Percentiles rank a stretch among this genome's conserved stretches.
phyloP scores from a whole-genome alignment of 495 filamentous ascomycete genomes.

The Talaromyces wortmannii region DNA sequence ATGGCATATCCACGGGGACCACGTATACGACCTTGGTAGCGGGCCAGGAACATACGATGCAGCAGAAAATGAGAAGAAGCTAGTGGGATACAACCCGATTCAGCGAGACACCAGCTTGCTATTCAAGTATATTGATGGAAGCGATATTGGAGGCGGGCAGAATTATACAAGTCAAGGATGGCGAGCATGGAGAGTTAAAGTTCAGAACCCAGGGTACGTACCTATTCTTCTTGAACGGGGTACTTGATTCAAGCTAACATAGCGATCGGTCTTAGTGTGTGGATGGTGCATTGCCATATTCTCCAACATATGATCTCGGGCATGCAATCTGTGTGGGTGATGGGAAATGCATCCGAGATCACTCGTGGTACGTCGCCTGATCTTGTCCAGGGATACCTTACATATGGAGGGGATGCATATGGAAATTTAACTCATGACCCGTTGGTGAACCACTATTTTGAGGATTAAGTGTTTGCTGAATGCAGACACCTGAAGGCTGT shows the following conservation, averaged over 20 bases:
- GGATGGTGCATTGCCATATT: conserved; percentile 61
- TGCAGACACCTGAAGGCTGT: not conserved
- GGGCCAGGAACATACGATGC: conserved; percentile 50
- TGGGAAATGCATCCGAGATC: conserved; percentile 38
- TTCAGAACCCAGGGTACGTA: conserved; percentile 30
- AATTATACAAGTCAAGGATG: conserved; percentile 32
- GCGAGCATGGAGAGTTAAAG: conserved; percentile 50
- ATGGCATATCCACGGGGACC: conserved; percentile 53
- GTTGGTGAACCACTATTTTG: conserved; percentile 13
- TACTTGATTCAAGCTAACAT: not conserved
- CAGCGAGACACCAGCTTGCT: conserved; percentile 51
- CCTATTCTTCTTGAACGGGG: not conserved
- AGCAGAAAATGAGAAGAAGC: conserved; percentile 40
- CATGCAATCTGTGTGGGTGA: conserved; percentile 48
- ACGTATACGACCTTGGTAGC: conserved; percentile 52
- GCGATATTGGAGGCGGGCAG: conserved; percentile 23
- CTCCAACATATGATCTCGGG: conserved; percentile 50
- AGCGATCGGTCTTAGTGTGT: conserved; percentile 26
- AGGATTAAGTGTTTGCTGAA: not conserved
- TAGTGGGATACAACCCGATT: conserved; percentile 34
- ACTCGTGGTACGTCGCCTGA: conserved; percentile 26
- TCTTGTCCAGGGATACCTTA: conserved; percentile 36
- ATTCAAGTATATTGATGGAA: conserved; percentile 31
- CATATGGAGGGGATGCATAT: conserved; percentile 42
- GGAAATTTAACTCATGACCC: conserved; percentile 34